Evolutionary conservation across 192 early-diverging fungal species (phyloP).

Genomic region (Backusella liffmaniae): DNA sequence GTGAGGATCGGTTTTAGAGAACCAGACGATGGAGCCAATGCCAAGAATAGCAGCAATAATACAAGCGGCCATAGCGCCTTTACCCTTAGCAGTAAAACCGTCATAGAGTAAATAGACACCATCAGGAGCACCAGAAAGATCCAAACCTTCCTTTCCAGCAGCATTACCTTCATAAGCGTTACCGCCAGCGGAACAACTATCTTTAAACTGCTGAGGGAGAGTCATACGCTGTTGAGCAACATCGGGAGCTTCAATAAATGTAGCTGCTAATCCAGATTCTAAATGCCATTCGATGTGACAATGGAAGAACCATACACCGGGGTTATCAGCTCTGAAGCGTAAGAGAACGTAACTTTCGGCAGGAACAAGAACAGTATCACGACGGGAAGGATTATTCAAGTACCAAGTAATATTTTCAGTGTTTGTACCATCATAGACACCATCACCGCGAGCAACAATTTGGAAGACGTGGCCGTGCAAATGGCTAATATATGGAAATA

Average conservation of each 20-base stretch:
- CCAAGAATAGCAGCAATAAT: constrained; percentile 76
- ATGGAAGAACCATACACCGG: constrained; percentile 84
- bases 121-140: constrained; percentile 57
- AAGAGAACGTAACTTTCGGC: constrained; percentile 65
- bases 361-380: constrained; percentile 76
- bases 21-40: constrained; percentile 76
- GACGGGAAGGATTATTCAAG: constrained; percentile 57
- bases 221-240: constrained; percentile 43
- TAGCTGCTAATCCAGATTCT: constrained; percentile 67
- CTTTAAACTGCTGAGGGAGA: constrained; percentile 55
- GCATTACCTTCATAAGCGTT: constrained; percentile 70
- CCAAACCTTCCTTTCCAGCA: constrained; percentile 64
- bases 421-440: constrained; percentile 52
- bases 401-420: constrained; percentile 24
- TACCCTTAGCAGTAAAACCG: constrained; percentile 66
- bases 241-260: constrained; percentile 72
- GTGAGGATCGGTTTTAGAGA: constrained; percentile 37
- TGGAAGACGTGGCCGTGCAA: constrained; percentile 88
- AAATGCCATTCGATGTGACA: constrained; percentile 86
- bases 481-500: constrained; percentile 51
- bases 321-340: constrained; percentile 78
- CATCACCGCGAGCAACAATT: constrained; percentile 63
- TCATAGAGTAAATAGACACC: constrained; percentile 52
- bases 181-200: constrained; percentile 61
- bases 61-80: constrained; percentile 69